Conservation (phyloP, 2,329 filamentous ascomycete genomes). For the Colletotrichum cereale region DNA sequence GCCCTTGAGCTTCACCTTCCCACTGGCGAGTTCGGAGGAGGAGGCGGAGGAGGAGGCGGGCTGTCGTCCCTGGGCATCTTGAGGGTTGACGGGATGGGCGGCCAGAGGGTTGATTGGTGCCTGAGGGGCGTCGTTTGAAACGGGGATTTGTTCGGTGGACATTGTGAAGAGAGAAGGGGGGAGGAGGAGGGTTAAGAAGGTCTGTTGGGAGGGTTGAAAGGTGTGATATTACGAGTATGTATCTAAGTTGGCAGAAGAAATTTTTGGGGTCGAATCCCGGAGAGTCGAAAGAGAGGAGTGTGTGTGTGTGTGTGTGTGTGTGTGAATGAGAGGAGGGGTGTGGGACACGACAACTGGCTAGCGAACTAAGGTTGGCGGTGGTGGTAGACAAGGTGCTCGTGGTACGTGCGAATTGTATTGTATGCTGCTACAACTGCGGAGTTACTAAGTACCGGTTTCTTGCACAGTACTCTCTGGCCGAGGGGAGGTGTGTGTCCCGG, state of each 20-base stretch:
- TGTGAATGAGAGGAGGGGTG: slow-evolving; percentile 32
- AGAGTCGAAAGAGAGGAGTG: slow-evolving; percentile 13
- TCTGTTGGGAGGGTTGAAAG: slow-evolving; percentile 42
- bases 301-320: slow-evolving; percentile 28
- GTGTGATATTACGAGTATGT: slow-evolving; percentile 37
- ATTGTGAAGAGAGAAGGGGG: slow-evolving; percentile 51
- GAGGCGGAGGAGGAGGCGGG: slow-evolving; percentile 71
- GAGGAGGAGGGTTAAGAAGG: slow-evolving; percentile 42
- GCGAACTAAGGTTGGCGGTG: slow-evolving; percentile 14
- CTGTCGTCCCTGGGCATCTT: slow-evolving; percentile 74
- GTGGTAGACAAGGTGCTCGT: slow-evolving; percentile 14
- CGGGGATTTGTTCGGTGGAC: slow-evolving; percentile 44
- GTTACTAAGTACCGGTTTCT: slow-evolving; percentile 24
- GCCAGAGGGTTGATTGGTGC: slow-evolving; percentile 48
- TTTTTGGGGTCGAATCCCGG: slow-evolving; percentile 43
- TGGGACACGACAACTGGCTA: slow-evolving; percentile 30
- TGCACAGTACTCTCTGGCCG: slow-evolving; percentile 11
- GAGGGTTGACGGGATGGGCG: slow-evolving; percentile 48
- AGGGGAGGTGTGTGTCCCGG: slow-evolving; percentile 12
- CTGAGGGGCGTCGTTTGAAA: slow-evolving; percentile 38
- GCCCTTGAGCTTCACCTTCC: slow-evolving; percentile 77
- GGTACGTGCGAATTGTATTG: slow-evolving; percentile 35
- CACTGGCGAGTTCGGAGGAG: slow-evolving; percentile 75
- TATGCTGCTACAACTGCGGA: slow-evolving; percentile 26
- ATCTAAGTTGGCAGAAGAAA: slow-evolving; percentile 41